Evolutionary conservation across 2,329 filamentous ascomycete genomes (phyloP), one percentile per base, ranked within the genome.

Genomic region (Lecanosticta acicola): DNA sequence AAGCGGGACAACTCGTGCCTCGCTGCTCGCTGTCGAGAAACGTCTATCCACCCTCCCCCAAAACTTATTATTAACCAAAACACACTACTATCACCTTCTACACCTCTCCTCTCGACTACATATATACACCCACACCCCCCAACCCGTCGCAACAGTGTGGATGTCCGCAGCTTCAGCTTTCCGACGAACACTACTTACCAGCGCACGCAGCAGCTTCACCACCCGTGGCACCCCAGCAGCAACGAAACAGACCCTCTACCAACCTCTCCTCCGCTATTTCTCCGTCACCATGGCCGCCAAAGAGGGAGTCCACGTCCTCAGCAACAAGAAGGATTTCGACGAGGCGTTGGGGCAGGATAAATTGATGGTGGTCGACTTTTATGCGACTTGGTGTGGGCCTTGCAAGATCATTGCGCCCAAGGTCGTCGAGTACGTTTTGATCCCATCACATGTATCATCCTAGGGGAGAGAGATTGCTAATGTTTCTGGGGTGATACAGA

Each of bases 301-400:
- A 43, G 54, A 67, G 55, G 72, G 71, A 53, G 73, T 76, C 26
- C 73, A 76, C 67, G 75, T 75, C 65, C 64, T 76, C 43, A 43
- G 53, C 44, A 86, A 81, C 55, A 78, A 75, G 63, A 62, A 70
- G 18, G 78, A 81, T 21, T 89, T 80, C 67, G 66, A 78, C 45
- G 61, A 67, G 24, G 76, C 77, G 46, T 59, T 84, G 49, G 65
- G 71, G 45, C 61, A 72, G 45, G 69, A 80, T 62, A 75, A 75
- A 43, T 68, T 85, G 54, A 78, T 94, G 58, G 72, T 96, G 50
- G 73, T 97, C 62, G 91, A 97, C 74, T 89, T 81, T 73, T 89
- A 85, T 69, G 90, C 90, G 46, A 81, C 75, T 53, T 96, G 90
- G 90, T 97, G 91, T 75, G 89, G 88, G 50, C 91, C 91, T 50